These are phyloP conservation scores for Penicillium riverlandense DNA, from an alignment of 495 filamentous ascomycete genomes.

Conservation along the genomic window DNA sequence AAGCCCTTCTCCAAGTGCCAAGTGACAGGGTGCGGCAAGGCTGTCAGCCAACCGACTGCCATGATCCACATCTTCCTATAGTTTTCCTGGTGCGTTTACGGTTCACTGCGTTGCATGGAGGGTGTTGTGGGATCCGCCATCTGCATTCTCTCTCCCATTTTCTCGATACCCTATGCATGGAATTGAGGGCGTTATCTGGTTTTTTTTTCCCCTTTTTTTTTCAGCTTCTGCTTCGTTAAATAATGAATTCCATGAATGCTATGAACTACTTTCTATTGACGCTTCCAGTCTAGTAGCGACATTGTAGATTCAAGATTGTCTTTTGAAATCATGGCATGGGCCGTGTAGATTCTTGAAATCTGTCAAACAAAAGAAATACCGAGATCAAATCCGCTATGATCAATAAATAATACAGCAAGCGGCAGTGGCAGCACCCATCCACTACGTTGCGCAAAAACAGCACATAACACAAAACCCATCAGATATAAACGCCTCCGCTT, in stretches of 20 bases:
- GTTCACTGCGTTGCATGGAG: constrained; percentile 9
- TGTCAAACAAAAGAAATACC: too few species aligned
- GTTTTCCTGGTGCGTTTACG: constrained; percentile 5
- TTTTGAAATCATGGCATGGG: too few species aligned
- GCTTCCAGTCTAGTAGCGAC: too few species aligned
- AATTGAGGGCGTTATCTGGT: constrained; percentile 8
- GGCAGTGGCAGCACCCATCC: constrained; percentile 8
- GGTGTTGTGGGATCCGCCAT: constrained; percentile 5
- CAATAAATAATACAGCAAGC: constrained; percentile 26
- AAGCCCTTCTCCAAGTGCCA: constrained; percentile 45
- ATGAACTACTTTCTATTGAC: neutral
- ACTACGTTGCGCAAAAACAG: constrained; percentile 5
- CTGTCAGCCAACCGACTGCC: constrained; percentile 23
- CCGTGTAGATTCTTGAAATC: too few species aligned
- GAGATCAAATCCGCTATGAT: too few species aligned
- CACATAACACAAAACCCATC: constrained; percentile 10
- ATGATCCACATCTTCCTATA: constrained; percentile 46
- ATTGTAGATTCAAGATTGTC: too few species aligned
- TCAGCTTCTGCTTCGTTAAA: neutral
- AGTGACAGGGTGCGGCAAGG: constrained; percentile 40
- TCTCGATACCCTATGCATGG: constrained; percentile 23
- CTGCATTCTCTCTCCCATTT: constrained; percentile 1
- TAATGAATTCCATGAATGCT: neutral
- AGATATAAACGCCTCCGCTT: constrained; percentile 13
- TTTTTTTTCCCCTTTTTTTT: neutral